These are phyloP conservation scores for Physaria fendleri DNA, from an alignment of 345 rosid species.

Conservation along the genomic window DNA sequence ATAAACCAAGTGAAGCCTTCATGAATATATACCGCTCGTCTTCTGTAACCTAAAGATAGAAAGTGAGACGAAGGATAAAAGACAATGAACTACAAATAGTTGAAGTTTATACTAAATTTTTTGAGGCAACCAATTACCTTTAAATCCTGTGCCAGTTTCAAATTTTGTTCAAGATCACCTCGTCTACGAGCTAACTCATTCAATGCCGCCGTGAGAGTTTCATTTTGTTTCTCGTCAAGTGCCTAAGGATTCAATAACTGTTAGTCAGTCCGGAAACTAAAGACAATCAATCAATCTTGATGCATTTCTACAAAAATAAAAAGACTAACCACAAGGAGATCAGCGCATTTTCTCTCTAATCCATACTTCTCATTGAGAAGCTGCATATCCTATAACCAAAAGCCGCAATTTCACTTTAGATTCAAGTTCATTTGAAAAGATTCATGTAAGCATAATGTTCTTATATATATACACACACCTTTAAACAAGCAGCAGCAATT, in stretches of 20 bases:
- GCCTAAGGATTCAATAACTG: conserved; percentile 45
- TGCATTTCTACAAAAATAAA: background rate
- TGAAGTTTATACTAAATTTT: background rate
- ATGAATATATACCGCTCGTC: conserved; percentile 73
- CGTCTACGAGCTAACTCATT: conserved; percentile 68
- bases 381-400: conserved; percentile 71
- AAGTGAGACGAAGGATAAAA: background rate
- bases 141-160: conserved; percentile 69
- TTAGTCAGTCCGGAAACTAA: conserved; percentile 13
- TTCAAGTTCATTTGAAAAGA: background rate
- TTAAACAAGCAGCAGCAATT: conserved; percentile 61
- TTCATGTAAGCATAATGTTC: background rate
- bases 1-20: conserved; percentile 82
- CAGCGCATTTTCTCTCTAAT: conserved; percentile 82
- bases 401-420: conserved; percentile 5
- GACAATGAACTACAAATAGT: background rate
- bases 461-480: no score
- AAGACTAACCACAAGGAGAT: conserved; percentile 75
- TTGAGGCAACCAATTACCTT: conserved; percentile 43
- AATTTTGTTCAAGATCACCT: conserved; percentile 77
- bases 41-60: conserved; percentile 55
- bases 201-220: conserved; percentile 64
- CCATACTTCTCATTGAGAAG: conserved; percentile 65
- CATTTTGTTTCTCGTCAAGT: conserved; percentile 85
- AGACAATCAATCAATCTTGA: conserved; percentile 14